Evolutionary conservation across 169 alveolate species (phyloP).

Genomic region (Babesia ovata): DNA sequence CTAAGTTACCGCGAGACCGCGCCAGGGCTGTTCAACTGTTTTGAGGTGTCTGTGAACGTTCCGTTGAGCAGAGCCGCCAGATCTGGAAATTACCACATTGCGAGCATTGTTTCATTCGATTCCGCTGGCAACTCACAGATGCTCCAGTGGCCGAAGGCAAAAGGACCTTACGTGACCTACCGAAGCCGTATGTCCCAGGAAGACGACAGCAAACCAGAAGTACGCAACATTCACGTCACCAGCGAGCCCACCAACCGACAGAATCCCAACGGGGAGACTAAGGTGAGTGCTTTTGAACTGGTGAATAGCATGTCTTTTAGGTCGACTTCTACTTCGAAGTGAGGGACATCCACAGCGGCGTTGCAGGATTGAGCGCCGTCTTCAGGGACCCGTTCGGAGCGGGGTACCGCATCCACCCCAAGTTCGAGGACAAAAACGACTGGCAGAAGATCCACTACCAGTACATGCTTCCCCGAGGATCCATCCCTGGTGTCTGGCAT

Average conservation of each 20-base stretch:
- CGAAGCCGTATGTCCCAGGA: conserved; percentile 21
- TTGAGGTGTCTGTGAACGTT: conserved; percentile 70
- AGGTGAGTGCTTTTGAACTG: conserved; percentile 39
- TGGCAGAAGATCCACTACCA: conserved; percentile 46
- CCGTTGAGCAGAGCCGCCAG: conserved; percentile 65
- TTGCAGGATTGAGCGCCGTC: conserved; percentile 21
- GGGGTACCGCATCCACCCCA: conserved; percentile 37
- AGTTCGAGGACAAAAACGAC: conserved; percentile 23
- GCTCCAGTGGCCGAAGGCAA: conserved; percentile 61
- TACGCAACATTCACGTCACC: conserved; percentile 57
- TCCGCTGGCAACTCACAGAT: conserved; percentile 73
- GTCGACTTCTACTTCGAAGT: conserved; percentile 45
- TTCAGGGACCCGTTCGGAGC: conserved; percentile 69
- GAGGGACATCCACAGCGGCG: conserved; percentile 76
- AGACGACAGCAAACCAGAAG: conserved; percentile 68
- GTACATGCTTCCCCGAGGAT: conserved; percentile 73
- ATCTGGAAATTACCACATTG: conserved; percentile 67
- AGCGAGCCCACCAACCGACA: conserved; percentile 69
- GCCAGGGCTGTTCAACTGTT: conserved; percentile 68
- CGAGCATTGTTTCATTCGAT: conserved; percentile 63
- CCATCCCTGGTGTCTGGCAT: conserved; percentile 80
- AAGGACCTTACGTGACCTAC: conserved; percentile 54
- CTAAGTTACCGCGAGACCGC: conserved; percentile 16
- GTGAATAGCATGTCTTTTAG: conserved; percentile 22
- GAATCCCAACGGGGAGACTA: conserved; percentile 78